Evolutionary conservation across 352 stramenopile genomes (phyloP).

Genomic region (Pythium coloratum): DNA sequence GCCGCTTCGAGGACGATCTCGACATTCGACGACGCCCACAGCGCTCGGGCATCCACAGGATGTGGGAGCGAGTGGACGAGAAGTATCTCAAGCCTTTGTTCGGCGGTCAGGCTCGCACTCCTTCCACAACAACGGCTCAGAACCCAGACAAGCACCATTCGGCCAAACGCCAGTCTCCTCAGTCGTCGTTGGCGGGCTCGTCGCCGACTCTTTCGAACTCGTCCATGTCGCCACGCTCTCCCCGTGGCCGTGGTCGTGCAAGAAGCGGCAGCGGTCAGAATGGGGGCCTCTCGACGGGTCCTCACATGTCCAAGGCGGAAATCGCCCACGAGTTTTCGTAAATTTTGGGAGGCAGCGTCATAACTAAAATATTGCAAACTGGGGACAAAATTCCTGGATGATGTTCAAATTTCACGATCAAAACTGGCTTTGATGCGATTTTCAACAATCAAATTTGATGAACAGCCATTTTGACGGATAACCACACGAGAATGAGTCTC

Average conservation of each 20-base stretch:
- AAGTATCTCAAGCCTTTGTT: conserved; percentile 34
- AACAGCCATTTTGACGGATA: background rate
- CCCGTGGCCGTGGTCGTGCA: conserved; percentile 28
- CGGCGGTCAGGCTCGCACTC: conserved; percentile 20
- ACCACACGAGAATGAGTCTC: background rate
- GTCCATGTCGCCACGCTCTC: conserved; percentile 22
- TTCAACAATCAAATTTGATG: background rate
- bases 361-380: conserved; percentile 14
- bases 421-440: background rate
- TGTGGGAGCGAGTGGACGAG: conserved; percentile 29
- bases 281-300: background rate
- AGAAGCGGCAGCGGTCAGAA: background rate
- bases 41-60: conserved; percentile 30
- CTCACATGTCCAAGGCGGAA: conserved; percentile 46
- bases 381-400: background rate
- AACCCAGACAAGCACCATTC: background rate
- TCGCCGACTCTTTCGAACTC: background rate
- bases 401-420: no score
- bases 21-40: conserved; percentile 32
- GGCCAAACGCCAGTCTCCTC: background rate
- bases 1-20: conserved; percentile 25
- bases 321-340: conserved; percentile 46
- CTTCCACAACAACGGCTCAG: background rate
- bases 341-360: conserved; percentile 3
- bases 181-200: background rate